Base-by-base conservation (phyloP, 78 protist genomes). In the Paratrimastix pyriformis region DNA sequence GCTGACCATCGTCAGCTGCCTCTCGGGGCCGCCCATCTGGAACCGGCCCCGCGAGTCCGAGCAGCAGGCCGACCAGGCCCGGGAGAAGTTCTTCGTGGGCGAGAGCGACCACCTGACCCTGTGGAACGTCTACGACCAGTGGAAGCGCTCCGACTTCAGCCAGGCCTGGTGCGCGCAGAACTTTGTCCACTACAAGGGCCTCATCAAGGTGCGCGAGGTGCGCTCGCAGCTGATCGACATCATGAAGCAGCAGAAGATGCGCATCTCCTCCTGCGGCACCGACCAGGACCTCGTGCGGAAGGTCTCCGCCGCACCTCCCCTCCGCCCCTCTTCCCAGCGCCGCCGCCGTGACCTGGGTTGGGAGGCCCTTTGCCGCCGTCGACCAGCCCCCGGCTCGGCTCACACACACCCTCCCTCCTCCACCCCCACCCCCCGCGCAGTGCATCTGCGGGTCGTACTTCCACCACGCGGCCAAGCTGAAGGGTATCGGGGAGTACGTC, bases 91-190 rank as follows among this genome's bases (percentile, higher is more conserved):
- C 76, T 68, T 72, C 33, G 94, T 88, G 46, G 92, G 97, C 21
- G 98, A 93, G 77, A 9, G 70, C 39, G 99, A 96, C 82, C 99
- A 96, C 75, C 81, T 96, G 45, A 93, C 99, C 18, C 84, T 92
- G 32, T 74, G 92, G 38, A 64, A 93, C 59, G 95, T 91, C 15
- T 94, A 82, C 76, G 87, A 87, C 44, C 93, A 84, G 76, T 96
- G 95, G 93, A 75, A 80, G 72, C 52, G 45, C 5, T 43, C 38
- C 74, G 33, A 58, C 21, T 89, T 64, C 85, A 13, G 80, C 15
- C 42, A 78, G 18, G 85, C 79, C n/a, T 94, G 98, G 98, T 83
- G 92, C 84, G 13, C 76, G 11, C 68, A 75, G 42, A 90, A 96
- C 80, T 96, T 84, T 79, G 32, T 96, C 43, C 92, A 96, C 75